These are phyloP conservation scores for Myxozyma lipomycoides DNA, from an alignment of 805 yeast genomes.

Conservation along the genomic window DNA sequence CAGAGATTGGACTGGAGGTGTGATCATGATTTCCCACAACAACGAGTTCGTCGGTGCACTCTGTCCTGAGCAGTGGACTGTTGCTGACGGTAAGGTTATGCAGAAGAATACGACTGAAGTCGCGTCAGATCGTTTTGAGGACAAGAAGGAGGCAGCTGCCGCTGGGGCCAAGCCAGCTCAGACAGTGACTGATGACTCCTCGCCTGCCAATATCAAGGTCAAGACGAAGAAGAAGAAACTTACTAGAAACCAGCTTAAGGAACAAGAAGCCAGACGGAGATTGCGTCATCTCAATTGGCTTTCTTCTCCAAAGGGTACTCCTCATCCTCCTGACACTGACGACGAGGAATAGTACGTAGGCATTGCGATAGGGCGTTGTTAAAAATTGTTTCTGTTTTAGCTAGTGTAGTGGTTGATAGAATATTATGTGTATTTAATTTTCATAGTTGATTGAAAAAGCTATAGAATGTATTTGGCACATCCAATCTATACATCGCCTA, in stretches of 20 bases:
- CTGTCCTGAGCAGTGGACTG: constrained; percentile 98
- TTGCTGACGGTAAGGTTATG: constrained; percentile 84
- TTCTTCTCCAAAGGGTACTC: constrained; percentile 95
- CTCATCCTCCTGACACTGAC: constrained; percentile 89
- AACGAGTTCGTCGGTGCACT: constrained; percentile 94
- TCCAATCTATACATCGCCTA: too few relatives aligned
- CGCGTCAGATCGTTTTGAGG: constrained; percentile 78
- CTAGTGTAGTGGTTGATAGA: too few relatives aligned
- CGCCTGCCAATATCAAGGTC: constrained; percentile 94
- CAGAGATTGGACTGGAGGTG: constrained; percentile 98
- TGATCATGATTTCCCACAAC: constrained; percentile 96
- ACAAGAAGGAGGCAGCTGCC: constrained; percentile 51
- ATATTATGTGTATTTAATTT: too few relatives aligned
- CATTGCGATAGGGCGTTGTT: not conserved
- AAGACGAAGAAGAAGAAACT: constrained; percentile 91
- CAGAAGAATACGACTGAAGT: constrained; percentile 76
- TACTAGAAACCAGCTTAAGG: constrained; percentile 94
- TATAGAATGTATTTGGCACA: too few relatives aligned
- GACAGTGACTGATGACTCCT: constrained; percentile 58
- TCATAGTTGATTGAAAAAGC: too few relatives aligned
- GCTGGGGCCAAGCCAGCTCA: constrained; percentile 25
- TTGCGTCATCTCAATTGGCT: constrained; percentile 92
- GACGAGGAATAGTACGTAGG: constrained; percentile 61
- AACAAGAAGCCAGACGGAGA: constrained; percentile 89
- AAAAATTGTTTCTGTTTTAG: not conserved